These are phyloP conservation scores for Yarrowia hollandica DNA, from an alignment of 805 yeast species.

Conservation along the genomic window DNA sequence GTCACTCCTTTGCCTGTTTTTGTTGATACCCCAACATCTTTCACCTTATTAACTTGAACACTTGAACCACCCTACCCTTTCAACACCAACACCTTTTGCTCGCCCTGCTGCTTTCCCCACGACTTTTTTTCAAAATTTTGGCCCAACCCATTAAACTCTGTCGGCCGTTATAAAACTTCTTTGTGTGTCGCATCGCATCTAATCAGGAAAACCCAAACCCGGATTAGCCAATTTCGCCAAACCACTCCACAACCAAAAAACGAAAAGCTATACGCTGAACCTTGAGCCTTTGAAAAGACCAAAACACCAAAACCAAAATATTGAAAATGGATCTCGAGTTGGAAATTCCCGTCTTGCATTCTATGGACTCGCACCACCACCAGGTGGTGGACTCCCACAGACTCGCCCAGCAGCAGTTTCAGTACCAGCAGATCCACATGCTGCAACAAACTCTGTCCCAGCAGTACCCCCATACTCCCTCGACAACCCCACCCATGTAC, in stretches of 20 bases:
- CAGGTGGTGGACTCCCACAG: slow-evolving; percentile 24
- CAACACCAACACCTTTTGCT: neutral
- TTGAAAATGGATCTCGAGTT: slow-evolving; percentile 12
- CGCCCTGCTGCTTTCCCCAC: neutral
- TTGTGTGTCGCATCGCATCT: slow-evolving; percentile 30
- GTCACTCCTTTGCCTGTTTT: slow-evolving; percentile 27
- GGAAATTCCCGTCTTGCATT: slow-evolving; percentile 24
- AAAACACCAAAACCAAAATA: neutral
- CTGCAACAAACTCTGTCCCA: slow-evolving; percentile 17
- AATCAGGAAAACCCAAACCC: slow-evolving; percentile 26
- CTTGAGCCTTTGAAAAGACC: too few relatives aligned
- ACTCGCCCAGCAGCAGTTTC: slow-evolving; percentile 27
- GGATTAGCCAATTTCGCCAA: slow-evolving; percentile 20
- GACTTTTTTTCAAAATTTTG: neutral
- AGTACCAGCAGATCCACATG: slow-evolving; percentile 29
- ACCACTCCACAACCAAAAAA: neutral
- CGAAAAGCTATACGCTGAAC: neutral
- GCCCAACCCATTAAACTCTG: slow-evolving; percentile 11
- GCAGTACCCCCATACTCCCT: slow-evolving; percentile 24
- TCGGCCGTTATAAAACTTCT: slow-evolving; percentile 23
- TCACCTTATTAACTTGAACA: too few relatives aligned
- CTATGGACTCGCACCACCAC: slow-evolving; percentile 17
- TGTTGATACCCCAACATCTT: slow-evolving; percentile 23
- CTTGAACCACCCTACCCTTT: too few relatives aligned
- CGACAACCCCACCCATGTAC: slow-evolving; percentile 11